A percentile compares a stretch with the other conserved stretches of the same genome.
Evolutionary conservation across 192 early-diverging fungal species (phyloP).

Genomic region (Rhizoclosmatium globosum): DNA sequence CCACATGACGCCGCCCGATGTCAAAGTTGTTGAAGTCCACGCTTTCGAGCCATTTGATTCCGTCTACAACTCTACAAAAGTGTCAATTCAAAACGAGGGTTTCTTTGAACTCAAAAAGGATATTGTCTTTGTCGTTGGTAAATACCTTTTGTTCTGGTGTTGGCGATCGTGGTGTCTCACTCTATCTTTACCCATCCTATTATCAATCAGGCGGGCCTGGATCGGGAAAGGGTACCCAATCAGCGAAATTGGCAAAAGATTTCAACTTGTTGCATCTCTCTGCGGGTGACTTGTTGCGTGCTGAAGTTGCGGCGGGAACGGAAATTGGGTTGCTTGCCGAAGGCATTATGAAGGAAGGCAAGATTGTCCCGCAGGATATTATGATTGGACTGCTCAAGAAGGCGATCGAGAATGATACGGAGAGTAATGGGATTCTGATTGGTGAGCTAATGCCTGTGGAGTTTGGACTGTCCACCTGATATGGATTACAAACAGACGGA

Average conservation of each 20-base stretch:
- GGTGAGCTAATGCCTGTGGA: not conserved
- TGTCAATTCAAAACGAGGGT: not conserved
- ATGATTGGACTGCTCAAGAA: not conserved
- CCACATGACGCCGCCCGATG: not conserved
- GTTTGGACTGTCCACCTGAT: not conserved
- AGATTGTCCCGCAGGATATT: conserved; percentile 80
- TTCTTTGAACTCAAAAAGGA: not conserved
- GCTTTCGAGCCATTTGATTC: conserved; percentile 23
- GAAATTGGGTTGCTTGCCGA: conserved; percentile 79
- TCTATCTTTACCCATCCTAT: not conserved
- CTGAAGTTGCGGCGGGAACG: conserved; percentile 70
- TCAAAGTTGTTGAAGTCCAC: conserved; percentile 4
- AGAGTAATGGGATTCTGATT: not conserved
- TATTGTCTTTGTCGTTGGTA: conserved; percentile 3
- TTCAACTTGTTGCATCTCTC: conserved; percentile 93
- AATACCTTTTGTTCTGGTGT: not conserved
- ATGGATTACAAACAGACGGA: conserved; percentile 55
- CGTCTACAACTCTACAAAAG: conserved; percentile 3
- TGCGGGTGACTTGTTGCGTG: conserved; percentile 95
- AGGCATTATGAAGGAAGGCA: conserved; percentile 87
- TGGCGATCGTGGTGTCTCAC: not conserved
- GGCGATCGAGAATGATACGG: not conserved
- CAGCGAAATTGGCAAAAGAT: conserved; percentile 80
- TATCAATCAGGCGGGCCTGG: conserved; percentile 47
- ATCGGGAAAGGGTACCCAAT: conserved; percentile 82